Evolutionary conservation across 768 basidiomycete species (phyloP).

Genomic region (Russula griseocarnosa): DNA sequence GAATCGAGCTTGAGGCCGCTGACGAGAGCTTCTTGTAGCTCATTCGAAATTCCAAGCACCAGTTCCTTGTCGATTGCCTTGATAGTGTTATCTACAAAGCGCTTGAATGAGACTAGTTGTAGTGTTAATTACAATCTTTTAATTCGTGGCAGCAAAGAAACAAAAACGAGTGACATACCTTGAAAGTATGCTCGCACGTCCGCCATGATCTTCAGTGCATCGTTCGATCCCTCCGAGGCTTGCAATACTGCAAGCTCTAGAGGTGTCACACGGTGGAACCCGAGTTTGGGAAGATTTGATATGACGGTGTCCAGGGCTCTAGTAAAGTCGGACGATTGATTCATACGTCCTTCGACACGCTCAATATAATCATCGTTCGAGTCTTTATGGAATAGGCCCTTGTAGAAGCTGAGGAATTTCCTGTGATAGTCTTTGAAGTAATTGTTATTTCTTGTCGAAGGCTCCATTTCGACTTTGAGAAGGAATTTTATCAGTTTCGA

Average conservation of each 20-base stretch:
- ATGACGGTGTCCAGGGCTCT: not conserved
- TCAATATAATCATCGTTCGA: not conserved
- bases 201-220: constrained; percentile 64
- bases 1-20: constrained; percentile 51
- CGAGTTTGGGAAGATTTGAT: constrained; percentile 36
- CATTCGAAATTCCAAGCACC: constrained; percentile 48
- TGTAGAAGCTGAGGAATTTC: constrained; percentile 15
- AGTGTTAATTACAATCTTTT: not conserved
- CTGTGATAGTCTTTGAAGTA: constrained; percentile 12
- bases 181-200: constrained; percentile 72
- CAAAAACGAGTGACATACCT: constrained; percentile 40
- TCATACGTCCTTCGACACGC: not conserved
- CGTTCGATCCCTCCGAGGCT: constrained; percentile 49
- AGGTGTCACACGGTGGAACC: constrained; percentile 38
- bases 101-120: constrained; percentile 44
- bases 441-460: not conserved
- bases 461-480: constrained; percentile 1
- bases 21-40: constrained; percentile 45
- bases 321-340: not conserved
- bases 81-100: constrained; percentile 38
- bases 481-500: not conserved
- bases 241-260: constrained; percentile 45
- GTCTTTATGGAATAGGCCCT: not conserved
- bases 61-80: constrained; percentile 49
- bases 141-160: not conserved